Base-by-base conservation (phyloP, 768 basidiomycete species). In the Suillus paluster region DNA sequence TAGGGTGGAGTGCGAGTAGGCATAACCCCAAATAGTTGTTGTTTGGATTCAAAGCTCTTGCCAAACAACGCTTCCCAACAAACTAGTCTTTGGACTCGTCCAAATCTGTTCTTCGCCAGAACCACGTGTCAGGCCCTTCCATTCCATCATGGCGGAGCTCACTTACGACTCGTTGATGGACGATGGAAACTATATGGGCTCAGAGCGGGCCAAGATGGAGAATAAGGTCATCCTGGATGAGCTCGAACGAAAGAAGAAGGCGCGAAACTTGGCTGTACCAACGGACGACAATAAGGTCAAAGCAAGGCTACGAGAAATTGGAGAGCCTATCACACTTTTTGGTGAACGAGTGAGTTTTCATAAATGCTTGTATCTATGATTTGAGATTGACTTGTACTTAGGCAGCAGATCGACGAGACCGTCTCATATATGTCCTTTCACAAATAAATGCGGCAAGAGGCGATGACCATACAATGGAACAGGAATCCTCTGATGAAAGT, bases 231-330 rank as follows among this genome's bases (percentile, higher is more conserved):
- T 99, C 58, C 82, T 99, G 52, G 92, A 94, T 71, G 95, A 97
- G 76, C 87, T 99, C n/a, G 97, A 99, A 73, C 86, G 96, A 66
- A 97, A 97, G 84, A 97, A 97, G 82, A 91, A 94, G 70, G 91
- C 96, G 14, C 84, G 97, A 65, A 89, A 83, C 63, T 86, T 98
- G 78, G 97, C 96, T 8, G 95, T 99, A 11, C 97, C 97, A 9
- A 99, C 97, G 8, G 97, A 99, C 76, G 97, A 99, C 76, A 91
- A 87, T 70, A 89, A 91, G 66, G 97, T 99, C 70, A 91, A 91
- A 72, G 88, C 90, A 42, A 83, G 93, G 61, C 81, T 99, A 62
- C 83, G 97, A 60, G 94, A 97, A 78, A 89, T 97, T 68, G 96
- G 94, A 42, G 94, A 99, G 74, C 97, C 97, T 42, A 96, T 99